These are phyloP conservation scores for Neurospora sublineolata DNA, from an alignment of 495 filamentous ascomycete genomes.

Conservation along the genomic window DNA sequence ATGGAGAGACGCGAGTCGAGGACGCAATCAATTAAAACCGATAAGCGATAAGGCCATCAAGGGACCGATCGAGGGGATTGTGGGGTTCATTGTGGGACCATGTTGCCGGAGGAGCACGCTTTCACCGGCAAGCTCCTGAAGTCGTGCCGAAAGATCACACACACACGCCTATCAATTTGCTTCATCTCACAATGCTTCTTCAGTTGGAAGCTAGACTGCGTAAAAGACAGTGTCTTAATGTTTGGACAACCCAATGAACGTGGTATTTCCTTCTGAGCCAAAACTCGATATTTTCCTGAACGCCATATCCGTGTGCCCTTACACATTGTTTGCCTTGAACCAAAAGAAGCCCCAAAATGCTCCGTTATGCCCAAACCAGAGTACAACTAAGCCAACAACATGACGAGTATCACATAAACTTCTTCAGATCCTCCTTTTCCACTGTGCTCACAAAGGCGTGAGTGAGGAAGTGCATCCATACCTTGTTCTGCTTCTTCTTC, in stretches of 20 bases:
- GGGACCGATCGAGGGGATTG: neutral
- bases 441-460: conserved; percentile 72
- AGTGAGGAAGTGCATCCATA: conserved; percentile 66
- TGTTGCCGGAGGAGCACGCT: neutral
- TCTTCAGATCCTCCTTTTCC: conserved; percentile 46
- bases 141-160: neutral
- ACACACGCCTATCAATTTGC: neutral
- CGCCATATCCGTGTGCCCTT: neutral
- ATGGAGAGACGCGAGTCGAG: neutral
- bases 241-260: neutral
- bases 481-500: conserved; percentile 40
- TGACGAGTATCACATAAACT: conserved; percentile 12
- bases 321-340: neutral
- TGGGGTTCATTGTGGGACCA: neutral
- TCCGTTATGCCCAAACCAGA: neutral
- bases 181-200: neutral
- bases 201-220: neutral
- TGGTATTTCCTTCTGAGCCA: neutral
- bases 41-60: neutral
- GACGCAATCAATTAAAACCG: neutral
- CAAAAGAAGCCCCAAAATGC: neutral
- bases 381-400: too few relatives aligned
- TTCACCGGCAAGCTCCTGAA: neutral
- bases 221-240: neutral
- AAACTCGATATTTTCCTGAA: neutral